Conservation (phyloP, 2,329 filamentous ascomycete genomes). For the Drechslerella coelobrocha region DNA sequence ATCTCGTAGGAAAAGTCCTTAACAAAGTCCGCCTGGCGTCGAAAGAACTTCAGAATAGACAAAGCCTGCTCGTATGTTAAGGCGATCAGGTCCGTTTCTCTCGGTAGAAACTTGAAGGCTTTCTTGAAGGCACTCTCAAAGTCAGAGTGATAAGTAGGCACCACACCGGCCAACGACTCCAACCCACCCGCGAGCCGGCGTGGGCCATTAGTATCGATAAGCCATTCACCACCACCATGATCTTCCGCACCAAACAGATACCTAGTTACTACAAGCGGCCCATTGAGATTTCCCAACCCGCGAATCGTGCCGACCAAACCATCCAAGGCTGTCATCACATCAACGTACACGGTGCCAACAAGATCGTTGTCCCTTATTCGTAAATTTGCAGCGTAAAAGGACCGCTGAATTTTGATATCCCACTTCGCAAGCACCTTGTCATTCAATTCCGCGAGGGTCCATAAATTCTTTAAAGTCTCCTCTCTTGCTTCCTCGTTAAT, state of each 20-base stretch:
- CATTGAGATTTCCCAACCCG: no score
- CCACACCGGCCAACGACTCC: background rate
- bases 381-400: no score
- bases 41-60: background rate
- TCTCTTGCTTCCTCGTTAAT: background rate
- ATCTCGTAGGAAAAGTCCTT: no score
- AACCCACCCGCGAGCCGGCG: constrained; percentile 1
- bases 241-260: background rate
- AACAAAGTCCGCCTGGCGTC: constrained; percentile 7
- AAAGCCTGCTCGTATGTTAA: background rate
- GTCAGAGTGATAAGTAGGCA: background rate
- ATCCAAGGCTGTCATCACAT: no score
- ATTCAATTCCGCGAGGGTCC: background rate
- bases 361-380: no score
- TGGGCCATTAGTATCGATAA: constrained; percentile 6
- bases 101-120: constrained; percentile 18
- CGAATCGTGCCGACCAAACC: no score
- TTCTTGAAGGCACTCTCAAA: background rate
- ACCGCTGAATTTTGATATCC: no score
- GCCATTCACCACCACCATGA: background rate
- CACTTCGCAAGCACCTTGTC: background rate
- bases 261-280: no score
- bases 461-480: background rate
- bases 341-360: no score
- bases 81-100: background rate